Percentiles rank a stretch among this genome's conserved stretches.
Conservation (phyloP, 2,329 filamentous ascomycete genomes). For the Sarocladiaceae sp. region DNA sequence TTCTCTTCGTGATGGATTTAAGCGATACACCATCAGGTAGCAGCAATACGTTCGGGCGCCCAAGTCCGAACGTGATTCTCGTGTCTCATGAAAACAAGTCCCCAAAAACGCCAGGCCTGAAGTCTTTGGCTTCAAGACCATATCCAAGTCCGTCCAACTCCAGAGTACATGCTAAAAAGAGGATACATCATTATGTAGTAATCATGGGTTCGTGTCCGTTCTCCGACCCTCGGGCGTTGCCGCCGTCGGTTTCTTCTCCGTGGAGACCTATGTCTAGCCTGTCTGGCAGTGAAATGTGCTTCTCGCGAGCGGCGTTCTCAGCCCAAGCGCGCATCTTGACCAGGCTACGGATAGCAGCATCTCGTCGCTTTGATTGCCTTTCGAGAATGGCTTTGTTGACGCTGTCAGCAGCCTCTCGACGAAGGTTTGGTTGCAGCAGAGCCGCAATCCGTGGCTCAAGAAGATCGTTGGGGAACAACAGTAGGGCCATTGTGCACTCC, state of each 20-base stretch:
- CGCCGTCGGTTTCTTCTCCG: slow-evolving; percentile 27
- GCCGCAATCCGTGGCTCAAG: slow-evolving; percentile 69
- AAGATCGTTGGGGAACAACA: slow-evolving; percentile 80
- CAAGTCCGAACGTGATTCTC: no score
- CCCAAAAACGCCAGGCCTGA: not conserved
- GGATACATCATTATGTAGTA: slow-evolving; percentile 34
- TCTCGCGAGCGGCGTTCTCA: slow-evolving; percentile 53
- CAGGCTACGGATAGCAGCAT: slow-evolving; percentile 76
- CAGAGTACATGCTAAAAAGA: slow-evolving; percentile 12
- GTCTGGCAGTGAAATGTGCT: slow-evolving; percentile 24
- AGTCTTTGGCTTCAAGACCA: not conserved
- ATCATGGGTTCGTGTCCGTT: slow-evolving; percentile 47
- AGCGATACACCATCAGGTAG: no score
- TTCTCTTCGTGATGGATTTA: no score
- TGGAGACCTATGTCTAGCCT: slow-evolving; percentile 30
- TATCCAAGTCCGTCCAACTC: slow-evolving; percentile 15
- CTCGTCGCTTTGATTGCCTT: slow-evolving; percentile 63
- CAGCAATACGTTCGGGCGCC: no score
- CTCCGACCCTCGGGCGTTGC: slow-evolving; percentile 16
- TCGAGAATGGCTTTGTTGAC: slow-evolving; percentile 86
- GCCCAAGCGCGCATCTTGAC: slow-evolving; percentile 82
- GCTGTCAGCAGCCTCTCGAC: slow-evolving; percentile 74
- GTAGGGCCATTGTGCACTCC: slow-evolving; percentile 85
- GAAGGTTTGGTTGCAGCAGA: slow-evolving; percentile 71
- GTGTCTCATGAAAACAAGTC: no score